Evolutionary conservation across 179 eudicot species (phyloP), one percentile per base, ranked within the genome.

Genomic region (Corrigiola litoralis): DNA sequence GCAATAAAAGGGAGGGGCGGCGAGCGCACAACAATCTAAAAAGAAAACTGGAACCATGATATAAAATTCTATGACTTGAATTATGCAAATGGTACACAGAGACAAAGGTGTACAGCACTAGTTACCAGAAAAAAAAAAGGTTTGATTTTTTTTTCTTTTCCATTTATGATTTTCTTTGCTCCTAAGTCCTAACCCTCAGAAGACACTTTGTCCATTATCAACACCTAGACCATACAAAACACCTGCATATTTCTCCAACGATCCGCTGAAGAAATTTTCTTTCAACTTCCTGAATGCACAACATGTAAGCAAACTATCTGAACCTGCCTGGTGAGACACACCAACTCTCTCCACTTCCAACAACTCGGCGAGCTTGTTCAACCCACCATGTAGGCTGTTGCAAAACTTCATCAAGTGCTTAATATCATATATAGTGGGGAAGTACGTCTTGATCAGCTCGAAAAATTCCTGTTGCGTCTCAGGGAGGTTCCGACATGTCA

Each of bases 331-430:
- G 55, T 87, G 94, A 63, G 80, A 79, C 21, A 87, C 72, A 17
- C 94, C 94, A 32, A 87, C 73, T 58, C 94, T 80, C 79, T 87
- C 87, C 46, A 87, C 87, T 12, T 85, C 94, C 74, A 87, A 68
- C 60, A 85, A 67, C 78, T 85, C 90, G 0, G 86, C 85, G 9
- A 87, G 87, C 84, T 85, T 87, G 72, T 87, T 87, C 74, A 87
- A 68, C 11, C 94, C 94, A 55, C 94, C 94, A 17, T 85, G 94
- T 24, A 87, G 65, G 58, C 89, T 82, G 50, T 82, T 80, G 58
- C 84, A 82, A 65, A 84, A 87, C 84, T 79, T 85, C 87, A 87
- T 87, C 79, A 87, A 65, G 70, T 87, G 87, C 80, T 87, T 87
- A 25, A 87, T 82, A 61, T 87, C 94, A 34, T 87, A 87, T 11